Conservation (phyloP, 768 basidiomycete genomes). For the Floccularia luteovirens region DNA sequence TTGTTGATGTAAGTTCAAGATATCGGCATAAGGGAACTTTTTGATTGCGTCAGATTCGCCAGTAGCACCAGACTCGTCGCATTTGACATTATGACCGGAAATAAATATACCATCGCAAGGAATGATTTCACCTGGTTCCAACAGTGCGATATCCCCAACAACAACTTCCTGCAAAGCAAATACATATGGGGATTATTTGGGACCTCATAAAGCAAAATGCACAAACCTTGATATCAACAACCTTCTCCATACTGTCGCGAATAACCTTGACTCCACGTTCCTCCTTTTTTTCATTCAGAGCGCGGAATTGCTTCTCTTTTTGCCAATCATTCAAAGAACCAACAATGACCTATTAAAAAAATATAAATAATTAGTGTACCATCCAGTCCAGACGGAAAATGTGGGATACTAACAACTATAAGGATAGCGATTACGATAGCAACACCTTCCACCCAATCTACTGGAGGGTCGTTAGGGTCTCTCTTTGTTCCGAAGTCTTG, state of each 20-base stretch:
- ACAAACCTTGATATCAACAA: conserved; percentile 77
- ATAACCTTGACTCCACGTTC: conserved; percentile 86
- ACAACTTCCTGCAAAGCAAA: conserved; percentile 62
- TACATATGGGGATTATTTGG: conserved; percentile 6
- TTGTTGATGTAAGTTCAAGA: conserved; percentile 41
- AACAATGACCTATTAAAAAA: conserved; percentile 78
- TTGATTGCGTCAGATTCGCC: conserved; percentile 96
- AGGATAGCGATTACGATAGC: conserved; percentile 70
- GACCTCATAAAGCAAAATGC: conserved; percentile 2
- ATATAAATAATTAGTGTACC: conserved; percentile 9
- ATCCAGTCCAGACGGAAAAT: background rate
- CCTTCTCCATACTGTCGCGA: conserved; percentile 58
- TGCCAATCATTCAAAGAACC: conserved; percentile 98
- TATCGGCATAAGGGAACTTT: conserved; percentile 76
- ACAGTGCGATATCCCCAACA: conserved; percentile 85
- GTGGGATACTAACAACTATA: conserved; percentile 53
- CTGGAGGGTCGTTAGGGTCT: conserved; percentile 54
- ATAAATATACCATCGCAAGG: conserved; percentile 97
- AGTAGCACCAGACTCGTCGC: conserved; percentile 94
- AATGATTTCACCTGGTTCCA: conserved; percentile 94
- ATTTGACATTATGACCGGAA: conserved; percentile 86
- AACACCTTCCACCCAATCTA: conserved; percentile 97
- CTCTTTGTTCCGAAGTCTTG: conserved; percentile 81
- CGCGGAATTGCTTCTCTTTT: conserved; percentile 93
- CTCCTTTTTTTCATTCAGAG: conserved; percentile 91